Evolutionary conservation across 2,329 filamentous ascomycete genomes (phyloP).

Genomic region (Cryphonectria naterciae): DNA sequence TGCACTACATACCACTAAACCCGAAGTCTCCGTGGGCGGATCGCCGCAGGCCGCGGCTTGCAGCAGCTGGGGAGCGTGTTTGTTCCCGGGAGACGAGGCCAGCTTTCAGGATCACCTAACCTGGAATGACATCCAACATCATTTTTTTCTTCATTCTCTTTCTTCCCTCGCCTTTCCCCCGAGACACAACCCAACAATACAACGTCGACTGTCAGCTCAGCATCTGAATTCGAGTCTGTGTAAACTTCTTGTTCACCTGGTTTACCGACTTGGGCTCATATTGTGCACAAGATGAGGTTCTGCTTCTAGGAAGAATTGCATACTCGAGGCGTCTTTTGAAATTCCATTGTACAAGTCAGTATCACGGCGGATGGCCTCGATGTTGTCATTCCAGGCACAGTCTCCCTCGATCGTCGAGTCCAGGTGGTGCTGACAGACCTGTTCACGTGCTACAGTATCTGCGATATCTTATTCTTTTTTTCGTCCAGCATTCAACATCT

Average conservation of each 20-base stretch:
- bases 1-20: neutral
- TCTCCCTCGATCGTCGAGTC: neutral
- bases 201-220: slow-evolving; percentile 11
- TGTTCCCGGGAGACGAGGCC: slow-evolving; percentile 13
- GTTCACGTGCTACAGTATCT: slow-evolving; percentile 17
- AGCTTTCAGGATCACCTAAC: slow-evolving; percentile 18
- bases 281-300: slow-evolving; percentile 28
- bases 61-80: slow-evolving; percentile 11
- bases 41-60: neutral
- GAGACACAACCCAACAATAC: slow-evolving; percentile 6
- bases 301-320: slow-evolving; percentile 23
- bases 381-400: slow-evolving; percentile 11
- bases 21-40: slow-evolving; percentile 7
- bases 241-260: slow-evolving; percentile 18
- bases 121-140: slow-evolving; percentile 5
- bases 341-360: slow-evolving; percentile 29
- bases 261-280: slow-evolving; percentile 18
- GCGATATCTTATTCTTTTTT: slow-evolving; percentile 22
- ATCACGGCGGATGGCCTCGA: neutral
- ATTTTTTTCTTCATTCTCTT: neutral
- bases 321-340: slow-evolving; percentile 18
- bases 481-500: slow-evolving; percentile 23
- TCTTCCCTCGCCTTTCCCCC: neutral
- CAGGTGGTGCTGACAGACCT: slow-evolving; percentile 8
- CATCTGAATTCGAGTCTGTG: slow-evolving; percentile 18